These are phyloP conservation scores for Trichophyton rubrum DNA, from an alignment of 2,329 filamentous ascomycete species.

Conservation along the genomic window DNA sequence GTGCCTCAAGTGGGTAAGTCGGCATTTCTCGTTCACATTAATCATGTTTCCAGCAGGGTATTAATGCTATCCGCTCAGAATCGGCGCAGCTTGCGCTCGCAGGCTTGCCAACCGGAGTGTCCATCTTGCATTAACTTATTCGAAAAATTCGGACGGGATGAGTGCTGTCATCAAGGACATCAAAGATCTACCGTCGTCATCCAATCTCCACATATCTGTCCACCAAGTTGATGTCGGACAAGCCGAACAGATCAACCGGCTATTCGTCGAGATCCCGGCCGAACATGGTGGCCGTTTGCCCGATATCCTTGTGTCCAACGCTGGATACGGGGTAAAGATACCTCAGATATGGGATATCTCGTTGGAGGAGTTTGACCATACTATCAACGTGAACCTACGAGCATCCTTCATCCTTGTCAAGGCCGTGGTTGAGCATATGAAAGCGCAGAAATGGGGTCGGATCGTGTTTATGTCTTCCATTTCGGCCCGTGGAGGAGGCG, in stretches of 20 bases:
- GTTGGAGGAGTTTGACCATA: slow-evolving; percentile 53
- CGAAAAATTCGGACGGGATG: slow-evolving; percentile 38
- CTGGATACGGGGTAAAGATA: slow-evolving; percentile 53
- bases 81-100: slow-evolving; percentile 46
- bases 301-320: slow-evolving; percentile 55
- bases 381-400: slow-evolving; percentile 48
- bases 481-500: slow-evolving; percentile 49
- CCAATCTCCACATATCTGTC: slow-evolving; percentile 32
- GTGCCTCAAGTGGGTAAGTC: slow-evolving; percentile 47
- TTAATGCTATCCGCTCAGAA: slow-evolving; percentile 32
- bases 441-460: slow-evolving; percentile 47
- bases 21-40: neutral
- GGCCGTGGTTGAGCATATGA: slow-evolving; percentile 49
- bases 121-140: slow-evolving; percentile 49
- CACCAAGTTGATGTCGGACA: slow-evolving; percentile 49
- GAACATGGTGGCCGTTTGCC: slow-evolving; percentile 41
- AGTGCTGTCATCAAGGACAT: slow-evolving; percentile 35
- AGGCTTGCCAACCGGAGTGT: slow-evolving; percentile 42
- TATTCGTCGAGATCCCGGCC: slow-evolving; percentile 44
- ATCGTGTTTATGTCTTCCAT: slow-evolving; percentile 54
- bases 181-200: slow-evolving; percentile 10
- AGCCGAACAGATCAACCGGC: slow-evolving; percentile 39
- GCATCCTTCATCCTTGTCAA: slow-evolving; percentile 52
- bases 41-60: neutral
- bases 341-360: slow-evolving; percentile 45